Evolutionary conservation across 805 yeast species (phyloP).

Genomic region (Myxozyma neotropica): DNA sequence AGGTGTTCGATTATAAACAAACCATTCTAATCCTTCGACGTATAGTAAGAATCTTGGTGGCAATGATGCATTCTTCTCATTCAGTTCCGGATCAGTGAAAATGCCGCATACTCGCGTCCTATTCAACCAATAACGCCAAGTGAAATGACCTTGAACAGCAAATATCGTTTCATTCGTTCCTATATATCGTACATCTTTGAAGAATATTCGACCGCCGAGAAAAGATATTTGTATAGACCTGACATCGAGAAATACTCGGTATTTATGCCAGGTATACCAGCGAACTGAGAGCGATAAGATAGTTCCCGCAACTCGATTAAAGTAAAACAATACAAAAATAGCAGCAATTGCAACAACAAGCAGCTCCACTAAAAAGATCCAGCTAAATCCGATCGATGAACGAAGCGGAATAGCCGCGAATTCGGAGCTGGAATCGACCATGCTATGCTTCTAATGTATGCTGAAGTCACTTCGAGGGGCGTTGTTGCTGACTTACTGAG

Average conservation of each 20-base stretch:
- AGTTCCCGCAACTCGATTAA: slow-evolving; percentile 71
- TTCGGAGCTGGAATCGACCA: slow-evolving; percentile 26
- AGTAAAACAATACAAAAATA: slow-evolving; percentile 69
- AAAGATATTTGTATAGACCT: slow-evolving; percentile 77
- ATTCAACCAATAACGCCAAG: slow-evolving; percentile 89
- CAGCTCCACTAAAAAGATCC: slow-evolving; percentile 90
- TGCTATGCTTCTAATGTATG: not conserved
- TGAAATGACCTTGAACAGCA: slow-evolving; percentile 68
- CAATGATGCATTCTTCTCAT: slow-evolving; percentile 48
- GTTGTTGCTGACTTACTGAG: too few relatives aligned
- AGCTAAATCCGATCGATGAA: slow-evolving; percentile 42
- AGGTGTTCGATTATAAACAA: slow-evolving; percentile 73
- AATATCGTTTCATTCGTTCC: slow-evolving; percentile 75
- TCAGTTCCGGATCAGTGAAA: slow-evolving; percentile 31
- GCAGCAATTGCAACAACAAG: slow-evolving; percentile 63
- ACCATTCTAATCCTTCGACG: slow-evolving; percentile 78
- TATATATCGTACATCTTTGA: slow-evolving; percentile 72
- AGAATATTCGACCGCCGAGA: slow-evolving; percentile 78
- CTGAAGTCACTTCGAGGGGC: not conserved
- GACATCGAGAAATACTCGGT: slow-evolving; percentile 59
- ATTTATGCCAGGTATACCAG: slow-evolving; percentile 64
- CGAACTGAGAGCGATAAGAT: slow-evolving; percentile 55
- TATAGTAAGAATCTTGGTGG: slow-evolving; percentile 61
- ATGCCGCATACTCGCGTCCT: slow-evolving; percentile 43
- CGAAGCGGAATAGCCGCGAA: slow-evolving; percentile 32